Conservation (phyloP, 2,329 filamentous ascomycete species). For the Harringtonia aguacate region DNA sequence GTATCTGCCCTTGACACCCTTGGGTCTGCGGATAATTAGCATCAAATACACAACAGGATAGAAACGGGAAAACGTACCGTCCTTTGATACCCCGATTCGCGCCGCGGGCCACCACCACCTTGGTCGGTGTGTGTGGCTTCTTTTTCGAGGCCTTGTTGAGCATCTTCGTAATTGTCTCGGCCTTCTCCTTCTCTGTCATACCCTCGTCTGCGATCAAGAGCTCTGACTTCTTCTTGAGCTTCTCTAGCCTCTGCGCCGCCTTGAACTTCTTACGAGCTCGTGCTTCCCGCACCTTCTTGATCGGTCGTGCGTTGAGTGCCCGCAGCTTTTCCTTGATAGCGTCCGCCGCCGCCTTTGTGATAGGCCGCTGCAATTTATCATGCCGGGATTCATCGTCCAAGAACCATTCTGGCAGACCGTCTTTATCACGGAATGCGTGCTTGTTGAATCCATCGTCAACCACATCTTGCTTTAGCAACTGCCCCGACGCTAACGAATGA, state of each 20-base stretch:
- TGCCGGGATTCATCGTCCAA: conserved; percentile 82
- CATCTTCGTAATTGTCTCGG: conserved; percentile 68
- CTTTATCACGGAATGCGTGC: conserved; percentile 77
- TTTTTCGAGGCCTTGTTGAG: conserved; percentile 75
- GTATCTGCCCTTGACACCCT: conserved; percentile 89
- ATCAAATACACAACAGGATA: not conserved
- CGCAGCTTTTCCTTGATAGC: conserved; percentile 93
- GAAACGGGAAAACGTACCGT: conserved; percentile 5
- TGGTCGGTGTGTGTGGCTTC: conserved; percentile 74
- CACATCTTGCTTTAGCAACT: conserved; percentile 68
- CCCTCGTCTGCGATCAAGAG: conserved; percentile 80
- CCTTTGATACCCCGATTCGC: conserved; percentile 77
- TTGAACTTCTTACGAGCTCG: conserved; percentile 97
- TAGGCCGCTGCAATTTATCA: conserved; percentile 77
- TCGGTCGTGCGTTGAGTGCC: conserved; percentile 86
- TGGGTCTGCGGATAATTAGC: conserved; percentile 46
- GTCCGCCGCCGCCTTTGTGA: conserved; percentile 76
- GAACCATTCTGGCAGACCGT: conserved; percentile 96
- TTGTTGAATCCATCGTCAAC: conserved; percentile 92
- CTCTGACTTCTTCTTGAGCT: conserved; percentile 94
- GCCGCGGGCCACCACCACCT: conserved; percentile 80
- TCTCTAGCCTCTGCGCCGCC: conserved; percentile 81
- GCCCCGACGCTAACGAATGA: conserved; percentile 78
- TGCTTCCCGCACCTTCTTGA: conserved; percentile 98
- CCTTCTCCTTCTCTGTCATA: conserved; percentile 94